Evolutionary conservation across 2,329 filamentous ascomycete genomes (phyloP), one percentile per base, ranked within the genome.

Genomic region (Alternaria sp.): DNA sequence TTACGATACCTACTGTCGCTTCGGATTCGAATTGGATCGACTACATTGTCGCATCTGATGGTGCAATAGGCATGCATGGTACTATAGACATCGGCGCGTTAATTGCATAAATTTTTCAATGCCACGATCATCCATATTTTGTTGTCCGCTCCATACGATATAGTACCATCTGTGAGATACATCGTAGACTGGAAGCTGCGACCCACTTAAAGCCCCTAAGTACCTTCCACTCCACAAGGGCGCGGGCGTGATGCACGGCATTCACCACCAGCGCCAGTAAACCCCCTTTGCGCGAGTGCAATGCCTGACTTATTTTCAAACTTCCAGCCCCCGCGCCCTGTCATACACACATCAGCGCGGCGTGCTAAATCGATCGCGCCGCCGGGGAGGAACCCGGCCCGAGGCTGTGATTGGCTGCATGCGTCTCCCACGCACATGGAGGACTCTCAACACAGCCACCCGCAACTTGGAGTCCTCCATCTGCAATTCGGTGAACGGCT

Each of bases 361-460:
- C 61, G 36, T 50, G 25, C 45, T 19, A 50, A 17, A 55, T 51
- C 11, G 23, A 52, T 40, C 45, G 61, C 57, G 50, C 57, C 26
- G 44, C 21, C 57, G 57, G 50, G 50, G 47, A 50, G 54, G 25
- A 52, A 47, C 43, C 40, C 25, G 21, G 19, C 25, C 11, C 1
- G 15, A 15, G 7, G 15, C n/a, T 17, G 32, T 51, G 45, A 62
- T 64, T 64, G 62, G 62, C 25, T 43, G 23, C 7, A 21, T 25
- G 19, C 49, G 36, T 52, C 30, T 32, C 49, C 49, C 28, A 52
- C 36, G 26, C 17, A 49, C n/a, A 32, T 58, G 59, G 50, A 64
- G 59, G 62, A 62, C 57, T 36, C 30, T 28, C 49, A 25, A 54
- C 54, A 64, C 62, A 64, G 62, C 62, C 59, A 50, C 47, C 26